phyloP scores from a whole-genome alignment of 257 asterid genomes.

The Solanum ossicruentum region DNA sequence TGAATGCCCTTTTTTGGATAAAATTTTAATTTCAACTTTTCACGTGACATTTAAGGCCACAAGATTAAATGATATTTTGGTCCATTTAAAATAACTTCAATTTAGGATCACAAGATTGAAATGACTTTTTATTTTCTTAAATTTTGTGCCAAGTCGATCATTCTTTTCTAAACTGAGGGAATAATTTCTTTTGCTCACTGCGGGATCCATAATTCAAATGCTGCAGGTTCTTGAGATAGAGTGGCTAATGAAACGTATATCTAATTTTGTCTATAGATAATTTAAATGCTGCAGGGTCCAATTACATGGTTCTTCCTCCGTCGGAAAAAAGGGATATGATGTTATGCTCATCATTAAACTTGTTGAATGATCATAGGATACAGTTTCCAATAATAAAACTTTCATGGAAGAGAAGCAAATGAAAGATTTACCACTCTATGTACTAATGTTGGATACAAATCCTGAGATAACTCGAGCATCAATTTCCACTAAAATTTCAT shows the following conservation, averaged over 20 bases:
- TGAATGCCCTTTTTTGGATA: no score
- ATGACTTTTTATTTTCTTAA: no score
- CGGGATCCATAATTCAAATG: neutral
- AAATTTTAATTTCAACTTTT: no score
- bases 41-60: no score
- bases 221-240: neutral
- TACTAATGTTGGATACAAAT: neutral
- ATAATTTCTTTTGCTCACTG: neutral
- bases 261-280: neutral
- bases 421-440: neutral
- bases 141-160: no score
- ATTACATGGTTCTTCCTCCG: neutral
- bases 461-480: neutral
- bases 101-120: no score
- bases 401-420: neutral
- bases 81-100: no score
- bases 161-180: no score
- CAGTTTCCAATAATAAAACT: neutral
- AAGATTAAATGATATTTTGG: no score
- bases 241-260: neutral
- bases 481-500: neutral
- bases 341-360: neutral
- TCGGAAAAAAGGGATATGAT: neutral
- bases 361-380: neutral
- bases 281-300: neutral